Base-by-base conservation (phyloP, 352 stramenopile genomes). In the Phytophthora fragariae region DNA sequence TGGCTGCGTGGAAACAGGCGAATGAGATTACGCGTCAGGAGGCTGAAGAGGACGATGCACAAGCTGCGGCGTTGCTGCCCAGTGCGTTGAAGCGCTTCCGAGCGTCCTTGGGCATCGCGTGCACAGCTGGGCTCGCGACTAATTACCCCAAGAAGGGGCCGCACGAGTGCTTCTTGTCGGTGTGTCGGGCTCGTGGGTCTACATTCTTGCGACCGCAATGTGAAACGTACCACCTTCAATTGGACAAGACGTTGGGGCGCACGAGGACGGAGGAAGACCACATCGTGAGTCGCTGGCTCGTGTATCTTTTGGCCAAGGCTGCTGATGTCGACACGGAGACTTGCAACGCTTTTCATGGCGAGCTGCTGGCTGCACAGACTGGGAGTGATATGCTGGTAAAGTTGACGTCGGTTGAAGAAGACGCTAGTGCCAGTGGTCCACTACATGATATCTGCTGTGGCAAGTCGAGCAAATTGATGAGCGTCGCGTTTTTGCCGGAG, bases 151-250 rank as follows among this genome's bases (percentile, higher is more conserved):
- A 90, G 29, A 80, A 83, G 31, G 88, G 88, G 0, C 70, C 78
- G 14, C 84, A 95, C 56, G 81, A 93, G 63, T 89, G 77, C 37
- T 95, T 96, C 55, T 58, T 93, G 57, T 92, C 85, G 14, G 68
- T 93, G 5, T 92, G 85, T 33, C 75, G 70, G 24, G 74, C 77
- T 46, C 44, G 46, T 2, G 53, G 35, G 46, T 39, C 1, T 14
- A 24, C 8, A 3, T 62, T 85, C n/a, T 53, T 81, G 33, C 53
- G 39, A 7, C 79, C 69, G 17, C 71, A 68, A 21, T 89, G 73
- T 17, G 77, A 85, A 57, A 91, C 85, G 49, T 93, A 91, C 37
- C 82, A 86, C 29, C 44, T 95, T 12, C 73, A 83, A 44, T 69
- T 95, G 58, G 86, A 92, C 77, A 95, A 95, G 70, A 73, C 75